Base-by-base conservation (phyloP, 495 filamentous ascomycete genomes). In the Daldinia childiae region DNA sequence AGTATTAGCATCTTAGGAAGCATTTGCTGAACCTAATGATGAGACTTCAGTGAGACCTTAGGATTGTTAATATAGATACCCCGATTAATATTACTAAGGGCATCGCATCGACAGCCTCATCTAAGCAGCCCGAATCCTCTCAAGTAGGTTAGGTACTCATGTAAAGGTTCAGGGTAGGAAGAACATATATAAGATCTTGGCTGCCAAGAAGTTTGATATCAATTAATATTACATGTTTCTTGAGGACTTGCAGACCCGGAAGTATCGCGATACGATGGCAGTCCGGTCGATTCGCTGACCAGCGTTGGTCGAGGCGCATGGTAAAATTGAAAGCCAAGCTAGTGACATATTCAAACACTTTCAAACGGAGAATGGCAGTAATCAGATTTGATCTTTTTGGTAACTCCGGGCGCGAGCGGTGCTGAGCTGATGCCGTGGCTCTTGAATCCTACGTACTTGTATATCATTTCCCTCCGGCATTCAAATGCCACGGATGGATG, bases 171-270 rank as follows among this genome's bases (percentile, higher is more conserved):
- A 41, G 60, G 69, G 64, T 57, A 65, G 63, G 41, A 56, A 60
- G 39, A 60, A 36, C 50, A 8, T 19, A 65, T 62, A 34, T 66
- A 15, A 58, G 43, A 69, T 62, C 57, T 73, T 73, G 66, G 62
- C 62, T 36, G 71, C 71, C 71, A 73, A 73, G 71, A 65, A 58
- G 63, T 66, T 69, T 62, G 71, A 48, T 62, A 54, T 69, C 58
- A 73, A 43, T 73, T 58, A 54, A 69, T 73, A 69, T 66, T 66
- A 50, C 64, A 65, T 59, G 54, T 15, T 32, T 64, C 17, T 72
- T 48, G 55, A 69, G 19, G 14, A 69, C 24, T 65, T 65, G 65
- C 50, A 68, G 65, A 61, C 57, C 38, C 45, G 59, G 58, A 64
- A 72, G 54, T 54, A 41, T 36, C 51, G 56, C 61, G 70, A 65